Base-by-base conservation (phyloP, 1,284 basidiomycete genomes). In the Taiwanofungus camphoratus region DNA sequence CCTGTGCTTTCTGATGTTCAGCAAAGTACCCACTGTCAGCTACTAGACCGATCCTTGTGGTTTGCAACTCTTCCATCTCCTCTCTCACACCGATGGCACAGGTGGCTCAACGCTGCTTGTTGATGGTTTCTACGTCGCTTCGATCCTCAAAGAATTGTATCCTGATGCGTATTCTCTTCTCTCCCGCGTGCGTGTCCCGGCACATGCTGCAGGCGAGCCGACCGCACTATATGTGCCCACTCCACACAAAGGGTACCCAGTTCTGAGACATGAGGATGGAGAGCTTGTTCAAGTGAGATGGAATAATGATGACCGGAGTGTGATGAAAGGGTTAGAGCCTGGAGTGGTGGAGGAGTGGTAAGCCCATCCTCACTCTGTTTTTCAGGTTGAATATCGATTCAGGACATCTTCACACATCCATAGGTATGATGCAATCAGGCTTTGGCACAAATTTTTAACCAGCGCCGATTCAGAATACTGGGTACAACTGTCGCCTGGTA, bases 291-390 rank as follows among this genome's bases (percentile, higher is more conserved):
- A 91, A 51, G 84, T 97, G 11, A 68, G 94, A 32, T 98, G 93
- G 89, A 99, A 98, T 60, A 95, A 93, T 49, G 90, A 95, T 55
- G 95, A 99, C 62, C 70, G 95, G 36, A 92, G 89, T 48, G 84
- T 85, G 0, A 74, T 95, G 73, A 70, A 67, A 50, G 64, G 74
- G 56, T 45, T 92, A 54, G 70, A 71, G 6, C 65, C 78, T 0
- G 69, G 70, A 6, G 57, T 78, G 45, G 76, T 93, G 2, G 82
- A 86, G 53, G 68, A 73, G 38, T 93, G 89, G 89, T 83, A 55
- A 37, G 74, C 52, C 12, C 23, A 30, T 16, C n/a, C 1, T 35
- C 7, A 8, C 31, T 21, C 20, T n/a, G n/a, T 9, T 8, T 22
- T 19, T 6, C 2, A 22, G 6, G 24, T 21, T 2, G n/a, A 36